phyloP scores from a whole-genome alignment of 768 basidiomycete genomes.

The Boletus fagicola region DNA sequence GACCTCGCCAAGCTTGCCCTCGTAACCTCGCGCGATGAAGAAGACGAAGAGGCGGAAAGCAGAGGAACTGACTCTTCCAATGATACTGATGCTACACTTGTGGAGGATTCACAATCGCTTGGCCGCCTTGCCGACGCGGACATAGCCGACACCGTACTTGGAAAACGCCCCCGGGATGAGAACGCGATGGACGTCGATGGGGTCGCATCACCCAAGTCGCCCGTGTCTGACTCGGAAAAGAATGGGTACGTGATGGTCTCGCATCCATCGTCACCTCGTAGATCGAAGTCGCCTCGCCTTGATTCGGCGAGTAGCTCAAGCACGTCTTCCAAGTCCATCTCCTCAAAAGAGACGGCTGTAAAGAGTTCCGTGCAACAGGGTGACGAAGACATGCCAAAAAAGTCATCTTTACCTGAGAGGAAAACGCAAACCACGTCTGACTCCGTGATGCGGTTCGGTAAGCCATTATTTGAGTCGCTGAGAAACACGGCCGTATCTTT shows the following conservation, averaged over 20 bases:
- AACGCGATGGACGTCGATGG: constrained; percentile 56
- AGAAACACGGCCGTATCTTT: constrained; percentile 4
- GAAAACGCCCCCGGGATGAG: constrained; percentile 62
- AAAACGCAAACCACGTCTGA: constrained; percentile 54
- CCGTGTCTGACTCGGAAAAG: constrained; percentile 36
- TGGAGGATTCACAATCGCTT: constrained; percentile 61
- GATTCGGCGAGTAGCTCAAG: constrained; percentile 31
- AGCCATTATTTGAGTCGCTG: constrained; percentile 19
- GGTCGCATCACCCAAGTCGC: constrained; percentile 30
- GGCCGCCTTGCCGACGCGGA: constrained; percentile 22
- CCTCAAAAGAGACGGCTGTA: constrained; percentile 33
- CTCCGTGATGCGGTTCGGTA: constrained; percentile 90
- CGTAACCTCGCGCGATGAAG: constrained; percentile 87
- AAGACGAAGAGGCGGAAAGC: constrained; percentile 74
- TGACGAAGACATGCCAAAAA: constrained; percentile 37
- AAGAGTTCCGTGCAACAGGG: constrained; percentile 23
- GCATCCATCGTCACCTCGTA: constrained; percentile 35
- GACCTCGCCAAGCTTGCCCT: constrained; percentile 91
- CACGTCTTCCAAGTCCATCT: constrained; percentile 23
- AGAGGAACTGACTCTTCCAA: constrained; percentile 79
- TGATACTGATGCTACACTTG: constrained; percentile 85
- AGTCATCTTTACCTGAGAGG: constrained; percentile 57
- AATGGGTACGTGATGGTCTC: constrained; percentile 44
- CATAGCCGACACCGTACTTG: constrained; percentile 57
- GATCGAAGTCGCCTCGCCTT: constrained; percentile 37